phyloP scores from a whole-genome alignment of 768 basidiomycete genomes.

The Trametes cingulata region DNA sequence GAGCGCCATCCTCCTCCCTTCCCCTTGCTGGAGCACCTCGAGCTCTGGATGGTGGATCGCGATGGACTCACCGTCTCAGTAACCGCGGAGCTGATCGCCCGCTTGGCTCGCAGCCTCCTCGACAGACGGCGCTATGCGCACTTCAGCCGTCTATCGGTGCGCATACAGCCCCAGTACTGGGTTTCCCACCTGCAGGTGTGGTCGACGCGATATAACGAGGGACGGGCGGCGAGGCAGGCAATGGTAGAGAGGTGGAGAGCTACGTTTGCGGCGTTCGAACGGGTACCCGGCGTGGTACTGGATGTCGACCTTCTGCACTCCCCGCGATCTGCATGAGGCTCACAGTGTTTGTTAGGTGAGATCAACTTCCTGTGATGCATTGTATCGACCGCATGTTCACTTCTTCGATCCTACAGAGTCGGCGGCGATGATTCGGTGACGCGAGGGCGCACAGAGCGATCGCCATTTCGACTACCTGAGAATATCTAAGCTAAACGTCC shows the following conservation, averaged over 20 bases:
- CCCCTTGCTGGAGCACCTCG: not conserved
- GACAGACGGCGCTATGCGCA: not conserved
- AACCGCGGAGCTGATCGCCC: not conserved
- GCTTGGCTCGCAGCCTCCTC: not conserved
- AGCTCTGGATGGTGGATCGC: slow-evolving; percentile 1
- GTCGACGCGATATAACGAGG: not conserved
- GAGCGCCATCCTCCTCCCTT: not conserved
- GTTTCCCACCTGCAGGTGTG: not conserved
- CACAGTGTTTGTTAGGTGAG: too few species aligned
- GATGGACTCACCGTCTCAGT: not conserved
- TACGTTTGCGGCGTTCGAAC: not conserved
- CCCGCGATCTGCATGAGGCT: not conserved
- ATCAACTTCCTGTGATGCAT: too few species aligned
- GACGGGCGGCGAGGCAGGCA: not conserved
- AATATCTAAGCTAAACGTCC: too few species aligned
- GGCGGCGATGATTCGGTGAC: too few species aligned
- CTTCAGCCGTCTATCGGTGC: not conserved
- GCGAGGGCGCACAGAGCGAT: too few species aligned
- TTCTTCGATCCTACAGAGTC: too few species aligned
- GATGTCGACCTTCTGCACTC: not conserved
- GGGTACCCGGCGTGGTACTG: not conserved
- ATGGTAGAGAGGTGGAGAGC: not conserved
- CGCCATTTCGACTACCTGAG: too few species aligned
- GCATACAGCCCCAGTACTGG: not conserved
- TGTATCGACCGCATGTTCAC: too few species aligned